A percentile compares a stretch with the other conserved stretches of the same genome.
phyloP scores from a whole-genome alignment of 768 basidiomycete genomes.

The Agaricus blazei region DNA sequence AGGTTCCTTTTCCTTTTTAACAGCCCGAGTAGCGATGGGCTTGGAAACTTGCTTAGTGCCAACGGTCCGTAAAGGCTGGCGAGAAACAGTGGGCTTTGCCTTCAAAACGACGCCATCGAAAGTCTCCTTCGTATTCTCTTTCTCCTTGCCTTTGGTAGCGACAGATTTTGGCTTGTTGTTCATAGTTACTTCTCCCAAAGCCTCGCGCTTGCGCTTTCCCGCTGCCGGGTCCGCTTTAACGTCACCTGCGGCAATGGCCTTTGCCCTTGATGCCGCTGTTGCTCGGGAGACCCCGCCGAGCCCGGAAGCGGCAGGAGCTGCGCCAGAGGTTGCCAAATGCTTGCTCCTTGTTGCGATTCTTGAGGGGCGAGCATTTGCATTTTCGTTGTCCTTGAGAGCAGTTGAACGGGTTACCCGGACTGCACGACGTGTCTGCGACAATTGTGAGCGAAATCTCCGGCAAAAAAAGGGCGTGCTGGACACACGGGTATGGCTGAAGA shows the following conservation, averaged over 20 bases:
- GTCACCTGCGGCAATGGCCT: constrained; percentile 5
- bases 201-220: constrained; percentile 77
- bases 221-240: constrained; percentile 41
- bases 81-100: constrained; percentile 35
- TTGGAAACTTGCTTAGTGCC: constrained; percentile 36
- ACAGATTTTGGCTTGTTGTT: constrained; percentile 44
- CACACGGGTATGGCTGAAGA: constrained; percentile 45
- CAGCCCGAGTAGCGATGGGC: constrained; percentile 16
- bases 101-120: constrained; percentile 65
- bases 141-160: constrained; percentile 51
- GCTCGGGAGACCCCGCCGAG: constrained; percentile 41
- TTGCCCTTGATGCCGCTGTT: constrained; percentile 28
- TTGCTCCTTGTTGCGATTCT: constrained; percentile 62
- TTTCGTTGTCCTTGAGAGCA: constrained; percentile 67
- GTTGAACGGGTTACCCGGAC: constrained; percentile 45
- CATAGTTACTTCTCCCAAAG: constrained; percentile 66
- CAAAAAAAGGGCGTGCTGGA: constrained; percentile 11
- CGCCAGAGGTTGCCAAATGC: constrained; percentile 37
- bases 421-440: constrained; percentile 63
- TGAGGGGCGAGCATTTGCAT: constrained; percentile 61
- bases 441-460: constrained; percentile 7
- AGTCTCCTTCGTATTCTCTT: constrained; percentile 46
- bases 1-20: constrained; percentile 17
- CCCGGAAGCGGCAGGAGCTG: constrained; percentile 25
- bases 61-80: constrained; percentile 54